Conservation (phyloP, 2,329 filamentous ascomycete genomes). For the Colletotrichum agaves region DNA sequence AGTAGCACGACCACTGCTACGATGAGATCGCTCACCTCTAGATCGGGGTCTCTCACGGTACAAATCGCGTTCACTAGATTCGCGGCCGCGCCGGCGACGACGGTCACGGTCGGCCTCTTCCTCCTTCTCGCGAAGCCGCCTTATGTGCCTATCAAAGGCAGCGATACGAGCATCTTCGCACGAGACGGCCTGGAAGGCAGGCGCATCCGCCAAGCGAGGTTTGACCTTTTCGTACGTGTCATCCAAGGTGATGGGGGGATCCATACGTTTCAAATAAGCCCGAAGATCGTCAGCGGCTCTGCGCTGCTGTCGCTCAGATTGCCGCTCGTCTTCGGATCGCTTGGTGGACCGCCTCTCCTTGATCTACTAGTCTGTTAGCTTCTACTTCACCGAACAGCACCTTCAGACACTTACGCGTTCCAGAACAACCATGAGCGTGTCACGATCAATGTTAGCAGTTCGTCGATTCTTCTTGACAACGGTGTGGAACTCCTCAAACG, state of each 20-base stretch:
- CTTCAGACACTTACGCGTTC: constrained; percentile 69
- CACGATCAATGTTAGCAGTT: constrained; percentile 86
- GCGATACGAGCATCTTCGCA: constrained; percentile 84
- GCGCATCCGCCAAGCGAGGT: constrained; percentile 79
- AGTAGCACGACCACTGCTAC: constrained; percentile 63
- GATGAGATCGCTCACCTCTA: constrained; percentile 72
- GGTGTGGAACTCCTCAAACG: constrained; percentile 86
- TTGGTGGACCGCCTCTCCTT: constrained; percentile 83
- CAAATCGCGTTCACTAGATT: constrained; percentile 60
- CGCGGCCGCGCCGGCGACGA: constrained; percentile 67
- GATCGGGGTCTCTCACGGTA: constrained; percentile 70
- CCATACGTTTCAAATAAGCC: constrained; percentile 87
- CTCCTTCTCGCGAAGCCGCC: constrained; percentile 90
- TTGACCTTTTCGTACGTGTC: constrained; percentile 93
- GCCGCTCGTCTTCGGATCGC: constrained; percentile 85
- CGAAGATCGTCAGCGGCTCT: constrained; percentile 86
- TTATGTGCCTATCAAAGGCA: constrained; percentile 92
- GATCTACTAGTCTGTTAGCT: constrained; percentile 60
- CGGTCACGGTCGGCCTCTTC: constrained; percentile 80
- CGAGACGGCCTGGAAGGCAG: constrained; percentile 85
- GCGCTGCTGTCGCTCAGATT: constrained; percentile 86
- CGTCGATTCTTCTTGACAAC: constrained; percentile 87
- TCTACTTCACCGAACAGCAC: neutral
- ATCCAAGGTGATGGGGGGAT: constrained; percentile 79
- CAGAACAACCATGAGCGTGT: constrained; percentile 84